phyloP scores from a whole-genome alignment of 495 filamentous ascomycete genomes.

The Aspergillus hancockii region DNA sequence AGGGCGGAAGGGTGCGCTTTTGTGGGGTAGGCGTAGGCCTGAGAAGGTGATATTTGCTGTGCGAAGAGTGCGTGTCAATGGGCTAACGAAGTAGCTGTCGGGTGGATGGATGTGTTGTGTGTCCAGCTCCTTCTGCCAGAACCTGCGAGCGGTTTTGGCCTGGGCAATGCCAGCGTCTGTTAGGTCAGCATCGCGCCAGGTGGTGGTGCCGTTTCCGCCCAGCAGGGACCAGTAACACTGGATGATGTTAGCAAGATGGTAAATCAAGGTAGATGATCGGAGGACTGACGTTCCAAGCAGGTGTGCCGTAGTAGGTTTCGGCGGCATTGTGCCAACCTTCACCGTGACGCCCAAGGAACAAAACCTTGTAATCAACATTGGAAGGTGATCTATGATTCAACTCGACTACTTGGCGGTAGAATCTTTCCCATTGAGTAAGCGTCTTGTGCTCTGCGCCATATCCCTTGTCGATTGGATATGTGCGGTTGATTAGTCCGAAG shows the following conservation, averaged over 20 bases:
- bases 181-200: slow-evolving; percentile 72
- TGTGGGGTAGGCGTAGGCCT: slow-evolving; percentile 50
- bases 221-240: slow-evolving; percentile 74
- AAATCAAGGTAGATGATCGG: background rate
- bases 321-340: slow-evolving; percentile 70
- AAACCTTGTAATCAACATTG: slow-evolving; percentile 63
- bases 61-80: slow-evolving; percentile 65
- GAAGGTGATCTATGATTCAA: slow-evolving; percentile 50
- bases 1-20: slow-evolving; percentile 53
- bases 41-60: slow-evolving; percentile 65
- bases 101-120: slow-evolving; percentile 61
- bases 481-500: slow-evolving; percentile 65
- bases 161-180: slow-evolving; percentile 60
- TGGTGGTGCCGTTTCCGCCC: slow-evolving; percentile 63
- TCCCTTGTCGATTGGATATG: slow-evolving; percentile 51
- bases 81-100: slow-evolving; percentile 66
- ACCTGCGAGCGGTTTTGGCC: slow-evolving; percentile 60
- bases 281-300: slow-evolving; percentile 63
- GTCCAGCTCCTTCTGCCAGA: slow-evolving; percentile 60
- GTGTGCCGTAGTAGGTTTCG: slow-evolving; percentile 65
- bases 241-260: slow-evolving; percentile 5
- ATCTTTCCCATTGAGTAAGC: slow-evolving; percentile 67
- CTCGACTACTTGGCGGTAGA: slow-evolving; percentile 54
- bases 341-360: slow-evolving; percentile 71
- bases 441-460: slow-evolving; percentile 30